Percentiles rank a stretch among this genome's conserved stretches.
phyloP scores from a whole-genome alignment of 139 green algal genomes.

The Spirogloea muscicola region DNA sequence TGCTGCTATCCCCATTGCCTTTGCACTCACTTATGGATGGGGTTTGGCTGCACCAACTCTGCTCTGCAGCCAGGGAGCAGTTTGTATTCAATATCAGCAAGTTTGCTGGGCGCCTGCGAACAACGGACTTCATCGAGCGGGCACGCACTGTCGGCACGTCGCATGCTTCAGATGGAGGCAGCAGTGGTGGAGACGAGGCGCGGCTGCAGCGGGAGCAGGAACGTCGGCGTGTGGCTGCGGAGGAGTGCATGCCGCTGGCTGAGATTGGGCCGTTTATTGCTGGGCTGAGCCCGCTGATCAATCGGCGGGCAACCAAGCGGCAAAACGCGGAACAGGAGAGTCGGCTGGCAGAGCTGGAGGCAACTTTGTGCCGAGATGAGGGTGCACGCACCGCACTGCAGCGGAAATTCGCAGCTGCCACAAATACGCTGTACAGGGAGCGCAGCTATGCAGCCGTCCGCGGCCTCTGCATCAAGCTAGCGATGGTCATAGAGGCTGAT shows the following conservation, averaged over 20 bases:
- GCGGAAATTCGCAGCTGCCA: background rate
- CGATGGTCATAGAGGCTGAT: background rate
- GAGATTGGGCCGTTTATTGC: background rate
- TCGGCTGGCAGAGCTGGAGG: background rate
- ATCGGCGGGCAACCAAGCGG: background rate
- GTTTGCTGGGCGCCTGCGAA: too few species aligned
- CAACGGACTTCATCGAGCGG: background rate
- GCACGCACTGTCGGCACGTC: background rate
- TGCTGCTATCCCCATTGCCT: too few species aligned
- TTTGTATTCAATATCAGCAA: too few species aligned
- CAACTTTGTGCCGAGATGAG: slow-evolving; percentile 3
- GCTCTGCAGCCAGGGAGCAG: too few species aligned
- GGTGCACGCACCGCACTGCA: background rate
- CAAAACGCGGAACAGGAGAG: background rate
- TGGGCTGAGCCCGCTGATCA: background rate
- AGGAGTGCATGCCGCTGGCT: too few species aligned
- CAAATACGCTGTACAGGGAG: background rate
- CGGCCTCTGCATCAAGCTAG: background rate
- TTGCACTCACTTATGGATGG: too few species aligned
- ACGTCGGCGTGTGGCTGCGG: background rate
- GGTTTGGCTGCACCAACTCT: too few species aligned
- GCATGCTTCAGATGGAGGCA: background rate
- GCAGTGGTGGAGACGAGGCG: background rate
- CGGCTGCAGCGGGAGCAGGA: background rate
- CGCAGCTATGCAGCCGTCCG: background rate